Evolutionary conservation across 2,329 filamentous ascomycete species (phyloP), one percentile per base, ranked within the genome.

Genomic region (Coleophoma cylindrospora): DNA sequence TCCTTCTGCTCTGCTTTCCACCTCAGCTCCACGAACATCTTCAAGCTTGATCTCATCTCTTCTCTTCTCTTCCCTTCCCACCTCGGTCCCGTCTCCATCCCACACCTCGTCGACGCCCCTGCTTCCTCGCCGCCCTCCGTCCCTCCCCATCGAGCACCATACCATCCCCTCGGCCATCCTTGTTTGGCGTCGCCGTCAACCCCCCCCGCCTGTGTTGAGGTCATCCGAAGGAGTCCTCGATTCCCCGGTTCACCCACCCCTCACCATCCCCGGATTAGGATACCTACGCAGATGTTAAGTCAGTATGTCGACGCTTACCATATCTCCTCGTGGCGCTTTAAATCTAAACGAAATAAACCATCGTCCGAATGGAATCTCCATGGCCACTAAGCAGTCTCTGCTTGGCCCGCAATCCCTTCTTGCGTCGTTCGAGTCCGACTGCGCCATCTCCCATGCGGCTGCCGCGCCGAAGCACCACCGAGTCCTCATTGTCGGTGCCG

Each of bases 401-500:
- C 19, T 33, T 27, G 41, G 21, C 32, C 27, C 13, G 15, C 15
- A 44, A 33, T 33, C 41, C 32, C 41, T 44, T 27, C 3, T 44
- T 27, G 15, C 41, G n/a, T 44, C 41, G 14, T 27, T 44, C 21
- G 27, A 33, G 21, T 40, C 34, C 34, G 17, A 40, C 21, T 17
- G 40, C 19, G 15, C 45, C 8, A 5, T 47, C 21, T 33, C 34
- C 7, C 6, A 21, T 34, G 11, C 17, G 2, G 33, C 14, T 12
- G 27, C 13, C 13, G n/a, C 48, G 34, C 47, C 53, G 61, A 54
- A 61, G 63, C 55, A 66, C 62, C 52, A 66, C 65, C 57, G 68
- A 63, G 67, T 81, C 19, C 70, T 76, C 46, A 67, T 83, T 40
- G 68, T 83, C 9, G 79, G 78, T 21, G 77, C 77, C 21, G 80